A percentile compares a stretch with the other conserved stretches of the same genome.
Conservation (phyloP, 2,329 filamentous ascomycete species). For the Fusarium cicatricum region DNA sequence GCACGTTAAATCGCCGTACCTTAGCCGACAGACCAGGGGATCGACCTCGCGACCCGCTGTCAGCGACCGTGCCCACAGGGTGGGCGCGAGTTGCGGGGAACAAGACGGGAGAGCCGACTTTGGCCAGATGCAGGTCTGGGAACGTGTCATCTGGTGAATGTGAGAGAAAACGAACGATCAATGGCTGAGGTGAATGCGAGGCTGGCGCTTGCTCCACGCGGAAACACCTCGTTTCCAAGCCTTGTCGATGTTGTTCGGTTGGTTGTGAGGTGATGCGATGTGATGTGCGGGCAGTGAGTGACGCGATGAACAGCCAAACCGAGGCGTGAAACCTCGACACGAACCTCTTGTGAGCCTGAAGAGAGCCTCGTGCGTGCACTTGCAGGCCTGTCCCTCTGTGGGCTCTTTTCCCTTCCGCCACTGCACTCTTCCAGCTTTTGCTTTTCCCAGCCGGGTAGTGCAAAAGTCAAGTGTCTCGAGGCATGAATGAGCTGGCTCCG, state of each 20-base stretch:
- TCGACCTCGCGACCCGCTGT: slow-evolving; percentile 34
- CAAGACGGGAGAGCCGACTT: slow-evolving; percentile 2
- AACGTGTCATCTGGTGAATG: slow-evolving; percentile 16
- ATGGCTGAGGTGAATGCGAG: not conserved
- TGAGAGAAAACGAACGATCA: slow-evolving; percentile 3
- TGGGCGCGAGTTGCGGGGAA: slow-evolving; percentile 27
- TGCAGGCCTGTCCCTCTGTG: slow-evolving; percentile 34
- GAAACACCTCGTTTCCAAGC: not conserved
- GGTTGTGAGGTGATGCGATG: slow-evolving; percentile 14
- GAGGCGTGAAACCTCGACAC: slow-evolving; percentile 5
- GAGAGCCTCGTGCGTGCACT: slow-evolving; percentile 36
- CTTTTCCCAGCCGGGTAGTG: slow-evolving; percentile 18
- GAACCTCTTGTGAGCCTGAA: slow-evolving; percentile 7
- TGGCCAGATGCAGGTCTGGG: slow-evolving; percentile 14
- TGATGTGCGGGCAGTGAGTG: not conserved
- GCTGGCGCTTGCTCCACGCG: not conserved
- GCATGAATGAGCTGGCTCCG: slow-evolving; percentile 12
- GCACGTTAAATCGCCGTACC: slow-evolving; percentile 50
- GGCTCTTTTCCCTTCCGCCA: slow-evolving; percentile 7
- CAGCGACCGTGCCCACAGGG: slow-evolving; percentile 29
- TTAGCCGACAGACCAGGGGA: slow-evolving; percentile 48
- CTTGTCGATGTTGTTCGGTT: slow-evolving; percentile 7
- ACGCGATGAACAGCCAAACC: slow-evolving; percentile 16
- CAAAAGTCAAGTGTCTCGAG: slow-evolving; percentile 30
- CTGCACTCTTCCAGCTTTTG: slow-evolving; percentile 12